Evolutionary conservation across 805 yeast genomes (phyloP).

Genomic region (Pichia eremophila): DNA sequence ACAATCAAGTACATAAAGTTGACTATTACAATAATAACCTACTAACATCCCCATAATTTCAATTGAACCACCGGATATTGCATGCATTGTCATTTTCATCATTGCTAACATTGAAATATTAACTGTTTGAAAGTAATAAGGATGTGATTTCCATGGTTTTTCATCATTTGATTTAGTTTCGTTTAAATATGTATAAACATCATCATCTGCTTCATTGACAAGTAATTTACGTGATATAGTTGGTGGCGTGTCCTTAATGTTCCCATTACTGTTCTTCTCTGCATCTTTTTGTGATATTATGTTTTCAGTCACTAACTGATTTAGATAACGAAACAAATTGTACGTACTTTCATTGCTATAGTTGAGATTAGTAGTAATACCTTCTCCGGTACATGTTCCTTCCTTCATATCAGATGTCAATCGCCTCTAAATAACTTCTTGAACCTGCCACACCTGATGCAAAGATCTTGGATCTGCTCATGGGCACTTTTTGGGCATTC

Average conservation of each 20-base stretch:
- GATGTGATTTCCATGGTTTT: conserved; percentile 50
- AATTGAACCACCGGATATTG: conserved; percentile 72
- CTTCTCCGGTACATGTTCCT: too few relatives aligned
- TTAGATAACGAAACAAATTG: not conserved
- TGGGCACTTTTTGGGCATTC: too few relatives aligned
- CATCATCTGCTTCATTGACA: not conserved
- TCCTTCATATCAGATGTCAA: too few relatives aligned
- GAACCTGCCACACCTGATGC: too few relatives aligned
- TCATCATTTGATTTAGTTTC: not conserved
- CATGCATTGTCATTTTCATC: conserved; percentile 69
- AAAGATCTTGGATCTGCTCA: too few relatives aligned
- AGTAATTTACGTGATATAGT: not conserved
- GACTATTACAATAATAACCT: conserved; percentile 49
- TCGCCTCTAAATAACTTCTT: too few relatives aligned
- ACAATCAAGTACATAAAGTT: conserved; percentile 66
- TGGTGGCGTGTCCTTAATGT: not conserved
- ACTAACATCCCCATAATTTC: conserved; percentile 95
- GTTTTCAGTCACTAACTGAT: not conserved
- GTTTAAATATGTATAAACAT: not conserved
- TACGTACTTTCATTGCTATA: too few relatives aligned
- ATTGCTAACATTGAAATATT: conserved; percentile 64
- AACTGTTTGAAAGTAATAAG: conserved; percentile 51
- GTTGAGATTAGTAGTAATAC: too few relatives aligned
- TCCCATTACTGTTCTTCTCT: not conserved
- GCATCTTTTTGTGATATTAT: not conserved